Evolutionary conservation across 805 yeast genomes (phyloP), one percentile per base, ranked within the genome.

Genomic region (Zygoascus bituminiphila): DNA sequence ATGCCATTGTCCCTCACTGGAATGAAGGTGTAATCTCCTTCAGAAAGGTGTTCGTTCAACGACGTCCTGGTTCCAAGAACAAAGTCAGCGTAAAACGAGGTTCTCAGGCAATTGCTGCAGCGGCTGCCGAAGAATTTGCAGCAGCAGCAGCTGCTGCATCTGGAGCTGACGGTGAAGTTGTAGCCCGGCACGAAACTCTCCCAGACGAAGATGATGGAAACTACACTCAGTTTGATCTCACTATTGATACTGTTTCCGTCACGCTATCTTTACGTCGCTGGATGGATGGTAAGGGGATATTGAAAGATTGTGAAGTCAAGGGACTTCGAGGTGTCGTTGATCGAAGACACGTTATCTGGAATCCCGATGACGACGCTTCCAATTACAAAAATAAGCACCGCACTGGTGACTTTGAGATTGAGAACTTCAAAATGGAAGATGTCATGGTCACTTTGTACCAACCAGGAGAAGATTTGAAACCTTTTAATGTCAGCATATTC

Each of bases 1-100:
- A 79, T 62, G 98, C 98, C 1, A 85, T 91, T 49, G 94, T 88
- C 5, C 97, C 97, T 0, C 88, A 86, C 48, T 89, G 96, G 96
- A 74, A 81, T 37, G 87, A 84, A 54, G 94, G 96, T 1, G 84
- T 79, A 53, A 86, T 93, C 47, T 77, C 82, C 40, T 84, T 93
- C 64, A 78, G 81, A 51, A 86, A 88, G 57, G 94, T 95, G 46
- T 82, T 82, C 62, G 88, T 89, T 0, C 84, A 94, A 45, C 75
- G 84, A 54, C 72, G 98, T 51, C 98, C 98, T 0, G 79, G 80
- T 48, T 22, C 25, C 15, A 51, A 56, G 46, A 56, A 33, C 59
- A 61, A 46, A 64, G 66, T 67, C 25, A 61, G 72, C 23, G 84
- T 86, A 46, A 73, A 72, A 15, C 82, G 84, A 55, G 93, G 89